Conservation (phyloP, 2,329 filamentous ascomycete genomes). For the Trichoderma sp. region DNA sequence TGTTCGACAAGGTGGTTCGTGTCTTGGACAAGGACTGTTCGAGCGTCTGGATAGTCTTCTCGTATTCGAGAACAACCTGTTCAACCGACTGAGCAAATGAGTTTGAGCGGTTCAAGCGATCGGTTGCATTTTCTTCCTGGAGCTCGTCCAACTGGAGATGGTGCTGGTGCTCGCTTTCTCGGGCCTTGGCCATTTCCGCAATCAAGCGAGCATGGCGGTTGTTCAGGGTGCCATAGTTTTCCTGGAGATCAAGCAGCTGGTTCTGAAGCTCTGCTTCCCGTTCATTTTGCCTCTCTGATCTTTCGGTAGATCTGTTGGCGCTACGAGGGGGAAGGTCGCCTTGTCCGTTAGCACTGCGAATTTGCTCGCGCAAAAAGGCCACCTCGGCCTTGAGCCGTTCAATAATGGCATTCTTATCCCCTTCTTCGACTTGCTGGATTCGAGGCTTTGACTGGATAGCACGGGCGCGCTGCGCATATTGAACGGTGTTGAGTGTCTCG, state of each 20-base stretch:
- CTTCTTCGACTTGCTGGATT: constrained; percentile 90
- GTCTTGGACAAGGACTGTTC: constrained; percentile 91
- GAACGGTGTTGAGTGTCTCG: constrained; percentile 94
- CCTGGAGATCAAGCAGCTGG: constrained; percentile 85
- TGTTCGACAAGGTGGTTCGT: constrained; percentile 74
- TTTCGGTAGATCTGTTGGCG: constrained; percentile 58
- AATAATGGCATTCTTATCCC: constrained; percentile 90
- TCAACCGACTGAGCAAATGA: constrained; percentile 95
- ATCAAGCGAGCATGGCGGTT: constrained; percentile 94
- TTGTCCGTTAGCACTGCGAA: constrained; percentile 72
- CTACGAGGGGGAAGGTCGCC: constrained; percentile 52
- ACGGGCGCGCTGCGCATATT: constrained; percentile 93
- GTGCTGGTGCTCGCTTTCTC: constrained; percentile 64
- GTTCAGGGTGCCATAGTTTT: constrained; percentile 89
- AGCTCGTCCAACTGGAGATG: constrained; percentile 55
- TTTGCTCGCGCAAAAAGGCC: constrained; percentile 88
- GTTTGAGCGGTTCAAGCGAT: constrained; percentile 89
- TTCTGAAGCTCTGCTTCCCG: constrained; percentile 90
- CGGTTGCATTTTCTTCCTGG: constrained; percentile 74
- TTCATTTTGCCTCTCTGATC: constrained; percentile 75
- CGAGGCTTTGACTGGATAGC: constrained; percentile 97
- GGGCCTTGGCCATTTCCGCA: constrained; percentile 83
- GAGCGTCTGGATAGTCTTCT: constrained; percentile 93
- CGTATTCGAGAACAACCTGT: constrained; percentile 93
- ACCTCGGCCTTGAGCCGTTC: constrained; percentile 93